Evolutionary conservation across 2,329 filamentous ascomycete genomes (phyloP), one percentile per base, ranked within the genome.

Genomic region (Cadophora luteo-olivacea): DNA sequence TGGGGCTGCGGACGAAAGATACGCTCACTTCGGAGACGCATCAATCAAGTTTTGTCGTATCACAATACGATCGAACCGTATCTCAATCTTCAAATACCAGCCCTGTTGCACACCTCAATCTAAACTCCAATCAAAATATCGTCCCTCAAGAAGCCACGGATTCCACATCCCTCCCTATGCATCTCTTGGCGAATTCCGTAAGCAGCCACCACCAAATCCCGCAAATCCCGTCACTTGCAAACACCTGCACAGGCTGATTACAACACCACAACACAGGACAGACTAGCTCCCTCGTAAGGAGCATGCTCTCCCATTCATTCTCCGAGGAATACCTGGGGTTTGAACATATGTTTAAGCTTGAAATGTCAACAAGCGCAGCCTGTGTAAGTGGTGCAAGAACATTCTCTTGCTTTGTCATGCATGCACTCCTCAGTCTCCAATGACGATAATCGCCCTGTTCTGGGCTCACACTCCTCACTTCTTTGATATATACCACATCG

Each of bases 391-490:
- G 1, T n/a, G 25, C 52, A 55, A 14, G n/a, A 60, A 60, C 25
- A 36, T 60, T 60, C 57, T 41, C 3, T 45, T 45, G 57, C 57
- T 60, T 60, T 60, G 57, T 60, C 33, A 60, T 41, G 57, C 57
- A 45, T 60, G 22, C 29, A 22, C n/a, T 38, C n/a, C 36, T 22
- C 38, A 2, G 29, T 29, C 22, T 29, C 57, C n/a, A 9, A 38
- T 58, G 54, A 60, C 22, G 3, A 45, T 8, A 60, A 19, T 33
- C 11, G 14, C 12, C 24, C 25, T n/a, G 14, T 19, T 54, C 51
- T 19, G 33, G 33, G 12, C 33, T 22, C 11, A 22, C 5, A 49
- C 19, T n/a, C 45, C 45, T 22, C 32, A 25, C 33, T 60, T 12
- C 25, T 16, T 16, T 38, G 22, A 60, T 60, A 60, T 60, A 60